Evolutionary conservation across 352 stramenopile species (phyloP).

Genomic region (Phytophthora tentaculata): DNA sequence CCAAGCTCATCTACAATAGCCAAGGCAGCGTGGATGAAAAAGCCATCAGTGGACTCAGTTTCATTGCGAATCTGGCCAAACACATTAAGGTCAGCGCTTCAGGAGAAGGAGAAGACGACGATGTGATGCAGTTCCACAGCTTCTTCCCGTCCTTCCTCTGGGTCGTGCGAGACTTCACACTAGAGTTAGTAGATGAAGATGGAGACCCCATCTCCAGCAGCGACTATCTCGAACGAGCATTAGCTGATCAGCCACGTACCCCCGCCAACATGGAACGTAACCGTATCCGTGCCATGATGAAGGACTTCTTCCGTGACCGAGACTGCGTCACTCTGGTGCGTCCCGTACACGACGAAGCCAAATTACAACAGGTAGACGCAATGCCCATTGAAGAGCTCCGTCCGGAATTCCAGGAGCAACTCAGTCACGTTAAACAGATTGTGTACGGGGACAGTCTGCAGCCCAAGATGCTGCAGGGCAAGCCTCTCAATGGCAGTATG

Average conservation of each 20-base stretch:
- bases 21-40: slow-evolving; percentile 88
- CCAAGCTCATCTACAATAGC: slow-evolving; percentile 91
- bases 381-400: slow-evolving; percentile 71
- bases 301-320: slow-evolving; percentile 84
- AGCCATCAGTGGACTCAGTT: slow-evolving; percentile 82
- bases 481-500: slow-evolving; percentile 83
- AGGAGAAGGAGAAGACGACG: slow-evolving; percentile 45
- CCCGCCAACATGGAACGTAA: slow-evolving; percentile 80
- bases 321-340: slow-evolving; percentile 86
- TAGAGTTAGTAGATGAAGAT: slow-evolving; percentile 88
- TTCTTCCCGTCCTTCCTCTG: slow-evolving; percentile 92
- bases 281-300: slow-evolving; percentile 83
- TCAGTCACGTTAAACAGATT: slow-evolving; percentile 67
- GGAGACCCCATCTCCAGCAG: slow-evolving; percentile 76
- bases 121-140: slow-evolving; percentile 77
- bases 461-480: slow-evolving; percentile 87
- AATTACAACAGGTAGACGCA: slow-evolving; percentile 80
- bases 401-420: slow-evolving; percentile 78
- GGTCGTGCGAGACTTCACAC: slow-evolving; percentile 89
- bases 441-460: slow-evolving; percentile 76
- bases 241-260: slow-evolving; percentile 75
- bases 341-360: slow-evolving; percentile 78
- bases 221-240: slow-evolving; percentile 84
- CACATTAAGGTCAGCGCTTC: slow-evolving; percentile 82
- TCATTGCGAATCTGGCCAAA: slow-evolving; percentile 89